phyloP scores from a whole-genome alignment of 371 early-diverging fungal species.

The Mortierella sp. region DNA sequence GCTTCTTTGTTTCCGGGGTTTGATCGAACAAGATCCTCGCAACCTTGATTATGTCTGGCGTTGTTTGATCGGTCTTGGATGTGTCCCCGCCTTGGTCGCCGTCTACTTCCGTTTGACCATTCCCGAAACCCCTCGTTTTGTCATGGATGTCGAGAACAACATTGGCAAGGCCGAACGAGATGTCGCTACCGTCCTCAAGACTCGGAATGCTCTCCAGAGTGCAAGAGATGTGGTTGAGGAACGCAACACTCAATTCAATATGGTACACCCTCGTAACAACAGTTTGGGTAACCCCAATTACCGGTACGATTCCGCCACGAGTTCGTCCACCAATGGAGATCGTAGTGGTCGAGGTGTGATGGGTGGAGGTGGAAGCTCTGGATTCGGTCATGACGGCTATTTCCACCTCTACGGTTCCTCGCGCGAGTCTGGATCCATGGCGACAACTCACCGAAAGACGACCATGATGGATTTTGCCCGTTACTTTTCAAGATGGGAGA shows the following conservation, averaged over 20 bases:
- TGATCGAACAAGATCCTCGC: slow-evolving; percentile 61
- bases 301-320: neutral
- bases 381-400: too few relatives aligned
- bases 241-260: neutral
- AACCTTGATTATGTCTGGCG: slow-evolving; percentile 87
- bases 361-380: too few relatives aligned
- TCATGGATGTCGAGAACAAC: slow-evolving; percentile 77
- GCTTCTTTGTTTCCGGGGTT: slow-evolving; percentile 64
- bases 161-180: slow-evolving; percentile 66
- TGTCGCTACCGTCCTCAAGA: slow-evolving; percentile 36
- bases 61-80: slow-evolving; percentile 75
- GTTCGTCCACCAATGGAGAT: too few relatives aligned
- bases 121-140: slow-evolving; percentile 89
- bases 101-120: slow-evolving; percentile 86
- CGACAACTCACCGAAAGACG: too few relatives aligned
- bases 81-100: slow-evolving; percentile 74
- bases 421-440: too few relatives aligned
- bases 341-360: too few relatives aligned
- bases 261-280: slow-evolving; percentile 19
- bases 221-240: slow-evolving; percentile 24
- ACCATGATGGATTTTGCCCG: slow-evolving; percentile 55
- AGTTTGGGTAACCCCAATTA: neutral
- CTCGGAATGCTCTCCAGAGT: slow-evolving; percentile 26
- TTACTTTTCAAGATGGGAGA: slow-evolving; percentile 68
- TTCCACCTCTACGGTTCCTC: too few relatives aligned